Base-by-base conservation (phyloP, 129 eudicot species). In the Daucus carota region DNA sequence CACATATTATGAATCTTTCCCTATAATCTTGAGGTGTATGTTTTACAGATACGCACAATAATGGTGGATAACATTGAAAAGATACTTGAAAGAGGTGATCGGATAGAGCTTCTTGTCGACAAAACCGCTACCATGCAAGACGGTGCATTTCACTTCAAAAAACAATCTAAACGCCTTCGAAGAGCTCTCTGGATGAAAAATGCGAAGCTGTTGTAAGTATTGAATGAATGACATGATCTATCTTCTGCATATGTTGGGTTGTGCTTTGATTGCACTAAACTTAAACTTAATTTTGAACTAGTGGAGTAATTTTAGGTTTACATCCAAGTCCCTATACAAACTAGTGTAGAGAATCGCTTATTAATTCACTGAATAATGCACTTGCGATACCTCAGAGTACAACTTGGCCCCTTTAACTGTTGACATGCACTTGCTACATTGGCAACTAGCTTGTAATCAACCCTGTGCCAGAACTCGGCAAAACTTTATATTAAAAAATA, bases 61-160 rank as follows among this genome's bases (percentile, higher is more conserved):
- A 94, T 91, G 96, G 97, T 94, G 80, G 97, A 94, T 76, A 94
- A 94, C 82, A 94, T 94, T 83, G 98, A 94, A 78, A 94, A 89
- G 84, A 87, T 94, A 76, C 80, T 94, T 36, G 98, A 94, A 50
- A 91, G 98, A 87, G 98, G 98, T 78, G 98, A 94, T 73, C 82
- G 91, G 73, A 94, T 94, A 76, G 98, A 94, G 86, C 96, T 94
- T 76, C 98, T 94, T 89, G 98, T 94, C 84, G 98, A 94, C 83
- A 94, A 94, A 86, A 94, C 98, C 70, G 82, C 96, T 76, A 94
- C 98, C 74, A 94, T 94, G 98, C 98, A 94, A 91, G 98, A 94
- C 47, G 83, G 89, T 78, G 92, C 98, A 78, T 94, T 94, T 68
- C 98, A 94, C 83, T 94, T 94, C 73, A 91, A 83, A 81, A 94